phyloP scores from a whole-genome alignment of 306 rosid species.

The Alnus glutinosa region DNA sequence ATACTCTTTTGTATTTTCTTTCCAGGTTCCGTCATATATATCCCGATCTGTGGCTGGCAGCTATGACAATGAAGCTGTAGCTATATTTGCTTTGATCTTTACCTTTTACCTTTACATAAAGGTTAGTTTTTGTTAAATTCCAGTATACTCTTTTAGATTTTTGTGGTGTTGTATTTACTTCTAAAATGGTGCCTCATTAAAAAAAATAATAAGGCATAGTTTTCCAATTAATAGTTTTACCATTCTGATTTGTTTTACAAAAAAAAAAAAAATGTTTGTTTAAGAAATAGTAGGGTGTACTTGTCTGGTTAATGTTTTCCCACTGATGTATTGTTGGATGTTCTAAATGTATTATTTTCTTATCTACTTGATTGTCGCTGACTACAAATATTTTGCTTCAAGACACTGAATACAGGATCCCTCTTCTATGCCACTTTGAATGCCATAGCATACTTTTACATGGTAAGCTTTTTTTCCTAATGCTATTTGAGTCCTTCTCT shows the following conservation, averaged over 20 bases:
- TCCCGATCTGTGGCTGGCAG: slow-evolving; percentile 99
- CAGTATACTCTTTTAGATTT: slow-evolving; percentile 6
- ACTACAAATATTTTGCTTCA: slow-evolving; percentile 37
- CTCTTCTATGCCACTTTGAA: slow-evolving; percentile 96
- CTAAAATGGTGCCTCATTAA: neutral
- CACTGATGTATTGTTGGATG: slow-evolving; percentile 13
- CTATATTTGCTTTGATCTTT: slow-evolving; percentile 95
- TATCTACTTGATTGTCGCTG: slow-evolving; percentile 30
- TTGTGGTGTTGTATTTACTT: slow-evolving; percentile 12
- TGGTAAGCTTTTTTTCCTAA: slow-evolving; percentile 53
- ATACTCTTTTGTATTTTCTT: slow-evolving; percentile 14
- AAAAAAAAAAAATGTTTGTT: slow-evolving; percentile 3
- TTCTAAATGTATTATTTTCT: slow-evolving; percentile 16
- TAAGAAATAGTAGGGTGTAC: neutral
- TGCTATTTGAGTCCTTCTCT: slow-evolving; percentile 25
- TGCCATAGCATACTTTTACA: slow-evolving; percentile 93
- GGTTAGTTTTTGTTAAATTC: slow-evolving; percentile 45
- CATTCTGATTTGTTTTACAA: slow-evolving; percentile 12
- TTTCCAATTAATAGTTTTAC: neutral
- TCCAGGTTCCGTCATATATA: slow-evolving; percentile 96
- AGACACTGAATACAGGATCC: slow-evolving; percentile 98
- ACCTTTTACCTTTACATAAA: slow-evolving; percentile 96
- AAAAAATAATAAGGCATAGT: neutral
- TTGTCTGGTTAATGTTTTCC: neutral
- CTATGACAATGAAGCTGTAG: slow-evolving; percentile 99